Evolutionary conservation across 495 filamentous ascomycete genomes (phyloP), one percentile per base, ranked within the genome.

Genomic region (Penicillium alfredii): DNA sequence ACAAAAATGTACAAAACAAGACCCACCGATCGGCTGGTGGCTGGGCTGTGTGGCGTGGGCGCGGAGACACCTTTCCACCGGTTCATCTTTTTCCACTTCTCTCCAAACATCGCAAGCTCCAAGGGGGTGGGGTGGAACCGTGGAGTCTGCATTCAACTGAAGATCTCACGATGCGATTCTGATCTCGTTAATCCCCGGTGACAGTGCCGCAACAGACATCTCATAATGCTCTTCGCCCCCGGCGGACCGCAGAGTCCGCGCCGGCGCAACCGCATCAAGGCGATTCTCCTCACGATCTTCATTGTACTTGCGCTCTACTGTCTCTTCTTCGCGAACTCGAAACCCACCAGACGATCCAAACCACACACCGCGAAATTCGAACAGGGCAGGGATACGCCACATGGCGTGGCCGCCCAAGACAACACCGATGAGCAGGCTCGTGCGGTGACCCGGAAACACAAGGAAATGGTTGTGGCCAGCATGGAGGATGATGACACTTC

Each of bases 381-480:
- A 15, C 22, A 52, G 33, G 25, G 43, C 39, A 25, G 44, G 41
- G 39, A 55, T 51, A 44, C 57, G 52, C 45, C 48, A 49, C 32
- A 40, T 28, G 22, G 42, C 26, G 23, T 30, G 12, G 25, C 39
- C 40, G 14, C 8, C 45, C 32, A 29, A 48, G 42, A 24, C 44
- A 36, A 21, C 42, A 46, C 26, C 25, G 50, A 39, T 47, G 47
- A 47, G 53, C 56, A 25, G 59, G 55, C 24, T 52, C 62, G 47
- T 51, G 49, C 58, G 26, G 39, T 23, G 9, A 22, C 38, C 9
- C 42, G 19, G 3, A 42, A 18, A 32, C 45, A 40, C 6, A 78
- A 76, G 51, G 64, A 64, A 16, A 53, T 81, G 45, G 61, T 81
- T n/a, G 59, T 80, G 21, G 71, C 77, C 3, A 68, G 69, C 35